Conservation (phyloP, 202 grass and related monocot genomes). For the Brachypodium distachyon region DNA sequence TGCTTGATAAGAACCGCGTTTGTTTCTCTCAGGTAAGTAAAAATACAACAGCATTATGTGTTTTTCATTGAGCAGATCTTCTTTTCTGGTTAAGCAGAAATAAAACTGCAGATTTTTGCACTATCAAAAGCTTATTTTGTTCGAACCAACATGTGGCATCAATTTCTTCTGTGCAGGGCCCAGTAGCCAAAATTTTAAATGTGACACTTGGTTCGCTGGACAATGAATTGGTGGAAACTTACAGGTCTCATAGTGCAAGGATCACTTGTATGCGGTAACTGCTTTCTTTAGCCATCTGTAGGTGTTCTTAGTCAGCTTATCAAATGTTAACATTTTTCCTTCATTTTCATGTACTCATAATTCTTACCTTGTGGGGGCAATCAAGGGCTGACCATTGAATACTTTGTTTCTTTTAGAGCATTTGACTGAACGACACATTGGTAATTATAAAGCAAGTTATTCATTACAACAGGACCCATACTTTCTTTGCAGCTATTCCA, state of each 20-base stretch:
- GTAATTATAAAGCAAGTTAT: background rate
- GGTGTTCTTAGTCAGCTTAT: background rate
- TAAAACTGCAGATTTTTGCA: background rate
- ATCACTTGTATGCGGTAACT: conserved; percentile 74
- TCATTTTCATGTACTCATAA: background rate
- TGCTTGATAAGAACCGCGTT: conserved; percentile 45
- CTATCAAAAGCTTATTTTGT: background rate
- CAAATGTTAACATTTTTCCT: background rate
- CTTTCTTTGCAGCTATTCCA: background rate
- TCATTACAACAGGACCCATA: background rate
- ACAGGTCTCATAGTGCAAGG: conserved; percentile 62
- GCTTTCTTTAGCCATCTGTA: background rate
- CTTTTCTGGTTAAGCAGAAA: conserved; percentile 13
- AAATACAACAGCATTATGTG: background rate
- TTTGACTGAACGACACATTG: background rate
- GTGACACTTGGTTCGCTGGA: conserved; percentile 13
- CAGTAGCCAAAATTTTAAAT: conserved; percentile 28
- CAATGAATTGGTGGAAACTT: conserved; percentile 19
- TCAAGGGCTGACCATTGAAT: background rate
- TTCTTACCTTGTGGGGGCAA: background rate
- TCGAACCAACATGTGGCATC: background rate
- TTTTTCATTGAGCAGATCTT: background rate
- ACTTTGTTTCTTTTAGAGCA: background rate
- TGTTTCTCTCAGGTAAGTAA: conserved; percentile 48
- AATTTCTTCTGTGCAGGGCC: conserved; percentile 53